Percentiles rank a stretch among this genome's conserved stretches.
phyloP scores from a whole-genome alignment of 306 rosid genomes.

The peach (Prunus persica) region DNA sequence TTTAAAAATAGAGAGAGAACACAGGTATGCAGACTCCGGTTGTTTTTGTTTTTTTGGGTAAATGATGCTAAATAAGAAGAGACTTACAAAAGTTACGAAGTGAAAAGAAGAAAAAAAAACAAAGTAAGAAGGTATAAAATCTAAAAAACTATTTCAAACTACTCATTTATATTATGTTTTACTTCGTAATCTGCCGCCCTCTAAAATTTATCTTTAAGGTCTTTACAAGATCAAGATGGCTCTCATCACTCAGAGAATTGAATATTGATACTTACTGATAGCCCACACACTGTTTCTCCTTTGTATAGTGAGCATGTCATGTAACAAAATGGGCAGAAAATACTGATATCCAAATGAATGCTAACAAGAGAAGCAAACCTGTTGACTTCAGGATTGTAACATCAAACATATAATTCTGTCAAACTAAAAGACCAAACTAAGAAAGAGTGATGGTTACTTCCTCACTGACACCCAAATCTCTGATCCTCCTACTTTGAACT shows the following conservation, averaged over 20 bases:
- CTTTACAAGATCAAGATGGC: neutral
- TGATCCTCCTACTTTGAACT: constrained; percentile 37
- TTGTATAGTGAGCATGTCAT: neutral
- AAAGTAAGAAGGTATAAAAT: too few relatives aligned
- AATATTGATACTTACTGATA: neutral
- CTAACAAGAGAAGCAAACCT: neutral
- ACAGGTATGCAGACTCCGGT: too few relatives aligned
- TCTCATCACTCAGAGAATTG: neutral
- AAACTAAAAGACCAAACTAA: neutral
- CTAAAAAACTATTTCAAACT: too few relatives aligned
- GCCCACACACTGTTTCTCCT: neutral
- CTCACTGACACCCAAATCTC: constrained; percentile 41
- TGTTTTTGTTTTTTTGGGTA: too few relatives aligned
- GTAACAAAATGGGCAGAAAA: constrained; percentile 2
- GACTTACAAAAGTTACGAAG: too few relatives aligned
- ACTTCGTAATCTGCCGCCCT: neutral
- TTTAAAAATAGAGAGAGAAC: too few relatives aligned
- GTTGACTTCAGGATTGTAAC: neutral
- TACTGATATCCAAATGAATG: neutral
- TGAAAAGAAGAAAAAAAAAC: too few relatives aligned
- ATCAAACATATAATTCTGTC: neutral
- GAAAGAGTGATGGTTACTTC: neutral
- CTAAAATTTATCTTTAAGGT: neutral
- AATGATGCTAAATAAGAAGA: too few relatives aligned
- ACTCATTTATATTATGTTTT: neutral